phyloP scores from a whole-genome alignment of 2,329 filamentous ascomycete genomes.

The Plenodomus tracheiphilus region DNA sequence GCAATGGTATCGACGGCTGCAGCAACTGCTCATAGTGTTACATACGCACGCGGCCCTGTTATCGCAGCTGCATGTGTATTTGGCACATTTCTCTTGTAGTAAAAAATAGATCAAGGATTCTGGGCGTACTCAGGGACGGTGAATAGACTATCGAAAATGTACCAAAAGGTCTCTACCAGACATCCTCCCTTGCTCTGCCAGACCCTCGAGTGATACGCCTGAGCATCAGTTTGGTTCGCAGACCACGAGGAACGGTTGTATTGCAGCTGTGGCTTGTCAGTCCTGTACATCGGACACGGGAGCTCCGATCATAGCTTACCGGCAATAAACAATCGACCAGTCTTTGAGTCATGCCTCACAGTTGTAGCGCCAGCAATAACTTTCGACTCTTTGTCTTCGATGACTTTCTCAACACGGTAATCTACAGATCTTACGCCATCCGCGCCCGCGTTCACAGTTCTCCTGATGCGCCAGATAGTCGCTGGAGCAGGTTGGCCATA shows the following conservation, averaged over 20 bases:
- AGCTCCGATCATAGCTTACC: constrained; percentile 12
- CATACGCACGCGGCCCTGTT: constrained; percentile 4
- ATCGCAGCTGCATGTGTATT: constrained; percentile 8
- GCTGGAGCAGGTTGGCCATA: constrained; percentile 15
- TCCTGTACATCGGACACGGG: fast-evolving
- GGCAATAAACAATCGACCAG: constrained; percentile 28
- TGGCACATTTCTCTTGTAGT: neutral
- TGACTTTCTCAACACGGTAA: constrained; percentile 28
- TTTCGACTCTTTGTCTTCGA: constrained; percentile 29
- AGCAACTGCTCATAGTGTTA: neutral
- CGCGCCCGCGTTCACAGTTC: constrained; percentile 4
- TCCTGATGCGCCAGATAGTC: constrained; percentile 27
- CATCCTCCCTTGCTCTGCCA: neutral
- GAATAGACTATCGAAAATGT: neutral
- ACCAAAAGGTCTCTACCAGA: neutral
- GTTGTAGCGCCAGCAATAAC: constrained; percentile 30
- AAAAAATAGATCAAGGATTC: neutral
- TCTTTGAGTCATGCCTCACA: constrained; percentile 31
- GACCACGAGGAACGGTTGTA: constrained; percentile 12
- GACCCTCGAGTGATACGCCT: neutral
- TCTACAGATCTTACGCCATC: constrained; percentile 4
- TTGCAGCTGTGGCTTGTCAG: constrained; percentile 2
- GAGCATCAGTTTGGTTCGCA: constrained; percentile 7
- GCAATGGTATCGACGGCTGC: neutral
- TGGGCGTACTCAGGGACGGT: neutral